These are phyloP conservation scores for Pseudopithomyces maydicus DNA, from an alignment of 2,329 filamentous ascomycete genomes.

Conservation along the genomic window DNA sequence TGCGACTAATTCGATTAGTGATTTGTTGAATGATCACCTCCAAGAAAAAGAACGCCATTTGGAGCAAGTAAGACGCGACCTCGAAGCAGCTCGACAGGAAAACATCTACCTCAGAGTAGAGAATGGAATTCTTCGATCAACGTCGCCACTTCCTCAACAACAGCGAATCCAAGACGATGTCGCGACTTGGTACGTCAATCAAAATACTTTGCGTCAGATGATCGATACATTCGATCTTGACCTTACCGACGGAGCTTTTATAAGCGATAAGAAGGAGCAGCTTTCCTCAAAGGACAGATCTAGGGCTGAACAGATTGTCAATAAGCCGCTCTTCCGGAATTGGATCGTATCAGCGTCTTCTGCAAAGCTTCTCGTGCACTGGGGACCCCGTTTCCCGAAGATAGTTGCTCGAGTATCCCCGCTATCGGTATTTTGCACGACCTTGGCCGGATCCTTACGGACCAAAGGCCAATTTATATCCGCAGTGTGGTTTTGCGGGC, in stretches of 20 bases:
- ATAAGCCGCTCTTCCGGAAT: conserved; percentile 1
- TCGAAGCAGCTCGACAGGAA: background rate
- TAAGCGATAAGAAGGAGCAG: background rate
- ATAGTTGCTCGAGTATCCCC: conserved; percentile 4
- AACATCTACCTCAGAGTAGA: conserved; percentile 1
- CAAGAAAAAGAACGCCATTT: background rate
- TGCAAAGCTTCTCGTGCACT: conserved; percentile 6
- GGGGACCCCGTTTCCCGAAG: background rate
- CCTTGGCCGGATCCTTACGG: background rate
- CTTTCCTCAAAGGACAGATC: background rate
- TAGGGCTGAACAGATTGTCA: conserved; percentile 10
- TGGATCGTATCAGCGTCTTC: conserved; percentile 7
- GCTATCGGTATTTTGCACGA: conserved; percentile 9
- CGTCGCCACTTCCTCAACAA: background rate
- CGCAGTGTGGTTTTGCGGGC: conserved; percentile 6
- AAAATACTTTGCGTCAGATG: background rate
- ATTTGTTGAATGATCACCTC: background rate
- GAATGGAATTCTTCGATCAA: background rate
- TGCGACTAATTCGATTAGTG: conserved; percentile 1
- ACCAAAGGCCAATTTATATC: conserved; percentile 3
- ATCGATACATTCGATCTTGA: background rate
- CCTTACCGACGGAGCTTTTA: background rate
- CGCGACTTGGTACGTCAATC: background rate
- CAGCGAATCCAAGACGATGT: background rate
- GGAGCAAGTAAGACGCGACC: background rate